Conservation (phyloP, 257 asterid species). For the Cruciata laevipes region DNA sequence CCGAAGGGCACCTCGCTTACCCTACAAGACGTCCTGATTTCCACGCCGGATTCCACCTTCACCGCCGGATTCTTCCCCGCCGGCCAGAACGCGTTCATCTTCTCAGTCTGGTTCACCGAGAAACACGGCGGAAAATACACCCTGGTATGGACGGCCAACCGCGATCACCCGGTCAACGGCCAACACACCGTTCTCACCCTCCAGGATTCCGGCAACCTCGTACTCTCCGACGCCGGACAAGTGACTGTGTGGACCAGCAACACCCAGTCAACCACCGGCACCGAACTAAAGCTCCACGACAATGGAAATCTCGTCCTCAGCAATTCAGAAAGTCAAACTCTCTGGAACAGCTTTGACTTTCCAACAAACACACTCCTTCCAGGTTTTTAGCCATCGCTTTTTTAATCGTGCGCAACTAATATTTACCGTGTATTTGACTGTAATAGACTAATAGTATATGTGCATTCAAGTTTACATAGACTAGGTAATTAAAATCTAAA, state of each 20-base stretch:
- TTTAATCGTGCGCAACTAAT: too few relatives aligned
- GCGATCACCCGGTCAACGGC: conserved; percentile 28
- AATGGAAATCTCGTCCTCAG: conserved; percentile 32
- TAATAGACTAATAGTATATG: too few relatives aligned
- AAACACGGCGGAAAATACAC: conserved; percentile 13
- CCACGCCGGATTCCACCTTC: conserved; percentile 19
- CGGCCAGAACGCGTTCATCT: conserved; percentile 28
- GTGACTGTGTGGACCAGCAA: conserved; percentile 21
- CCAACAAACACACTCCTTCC: conserved; percentile 37
- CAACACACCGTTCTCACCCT: conserved; percentile 15
- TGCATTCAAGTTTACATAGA: too few relatives aligned
- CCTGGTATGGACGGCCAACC: conserved; percentile 38
- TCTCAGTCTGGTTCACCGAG: conserved; percentile 27
- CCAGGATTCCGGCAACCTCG: conserved; percentile 20
- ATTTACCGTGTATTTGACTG: too few relatives aligned
- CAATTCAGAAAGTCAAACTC: neutral
- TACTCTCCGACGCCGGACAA: conserved; percentile 23
- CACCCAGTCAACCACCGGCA: neutral
- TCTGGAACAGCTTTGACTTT: conserved; percentile 35
- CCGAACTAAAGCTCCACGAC: conserved; percentile 15
- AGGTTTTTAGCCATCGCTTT: neutral
- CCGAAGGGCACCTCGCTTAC: conserved; percentile 14
- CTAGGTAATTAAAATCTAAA: too few relatives aligned
- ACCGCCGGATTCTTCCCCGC: conserved; percentile 24
- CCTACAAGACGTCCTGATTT: conserved; percentile 13